Conservation (phyloP, 1,284 basidiomycete genomes). For the Melanopsichium pennsylvanicum region DNA sequence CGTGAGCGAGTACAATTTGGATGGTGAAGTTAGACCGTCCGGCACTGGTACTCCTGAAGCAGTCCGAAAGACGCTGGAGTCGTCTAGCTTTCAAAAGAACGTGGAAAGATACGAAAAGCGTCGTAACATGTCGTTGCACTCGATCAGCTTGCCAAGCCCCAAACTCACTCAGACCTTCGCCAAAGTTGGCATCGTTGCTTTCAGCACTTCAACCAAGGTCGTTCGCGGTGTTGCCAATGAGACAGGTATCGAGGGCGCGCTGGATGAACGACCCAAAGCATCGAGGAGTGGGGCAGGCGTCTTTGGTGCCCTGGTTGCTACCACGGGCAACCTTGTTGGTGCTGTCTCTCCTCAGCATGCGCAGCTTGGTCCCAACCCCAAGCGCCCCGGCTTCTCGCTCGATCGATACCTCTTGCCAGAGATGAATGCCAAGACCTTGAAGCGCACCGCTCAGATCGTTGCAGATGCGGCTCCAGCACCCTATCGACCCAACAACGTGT, state of each 20-base stretch:
- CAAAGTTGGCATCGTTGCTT: constrained; percentile 35
- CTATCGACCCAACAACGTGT: constrained; percentile 34
- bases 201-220: constrained; percentile 41
- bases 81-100: constrained; percentile 22
- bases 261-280: constrained; percentile 69
- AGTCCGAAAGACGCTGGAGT: constrained; percentile 18
- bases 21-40: constrained; percentile 8
- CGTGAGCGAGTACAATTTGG: constrained; percentile 26
- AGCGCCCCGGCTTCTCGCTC: constrained; percentile 75
- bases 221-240: constrained; percentile 57
- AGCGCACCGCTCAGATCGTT: constrained; percentile 62
- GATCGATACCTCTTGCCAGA: constrained; percentile 70
- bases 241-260: constrained; percentile 55
- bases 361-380: constrained; percentile 74
- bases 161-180: constrained; percentile 42
- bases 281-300: constrained; percentile 74
- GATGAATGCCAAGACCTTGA: constrained; percentile 64
- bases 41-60: constrained; percentile 15
- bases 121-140: constrained; percentile 26
- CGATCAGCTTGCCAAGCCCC: constrained; percentile 36
- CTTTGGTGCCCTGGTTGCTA: constrained; percentile 77
- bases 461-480: constrained; percentile 57
- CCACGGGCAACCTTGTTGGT: constrained; percentile 72
- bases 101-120: constrained; percentile 31
- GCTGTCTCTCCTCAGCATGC: constrained; percentile 63